phyloP scores from a whole-genome alignment of 2,329 filamentous ascomycete genomes.

The Aspergillus sp. region DNA sequence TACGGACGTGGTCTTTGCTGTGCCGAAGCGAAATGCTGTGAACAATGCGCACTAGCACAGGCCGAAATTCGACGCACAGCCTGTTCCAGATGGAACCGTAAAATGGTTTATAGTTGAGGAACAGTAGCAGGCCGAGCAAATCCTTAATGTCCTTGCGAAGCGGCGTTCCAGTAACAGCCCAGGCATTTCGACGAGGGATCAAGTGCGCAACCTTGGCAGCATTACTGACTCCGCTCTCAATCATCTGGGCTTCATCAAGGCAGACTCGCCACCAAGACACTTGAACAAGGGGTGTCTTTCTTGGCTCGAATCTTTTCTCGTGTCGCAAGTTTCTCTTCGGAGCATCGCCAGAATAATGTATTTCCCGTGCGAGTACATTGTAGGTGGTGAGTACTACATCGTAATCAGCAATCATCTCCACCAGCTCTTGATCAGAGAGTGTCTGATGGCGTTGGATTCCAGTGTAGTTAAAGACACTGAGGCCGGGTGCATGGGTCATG shows the following conservation, averaged over 20 bases:
- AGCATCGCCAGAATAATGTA: constrained; percentile 71
- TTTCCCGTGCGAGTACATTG: constrained; percentile 71
- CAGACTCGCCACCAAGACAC: constrained; percentile 85
- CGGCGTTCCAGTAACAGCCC: constrained; percentile 91
- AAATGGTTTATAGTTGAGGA: constrained; percentile 77
- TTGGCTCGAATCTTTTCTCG: constrained; percentile 63
- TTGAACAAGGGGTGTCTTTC: constrained; percentile 73
- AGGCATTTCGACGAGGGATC: constrained; percentile 81
- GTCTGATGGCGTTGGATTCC: constrained; percentile 48
- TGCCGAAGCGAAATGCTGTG: constrained; percentile 74
- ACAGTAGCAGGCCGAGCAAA: constrained; percentile 75
- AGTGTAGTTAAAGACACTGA: constrained; percentile 58
- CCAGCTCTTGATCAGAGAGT: constrained; percentile 39
- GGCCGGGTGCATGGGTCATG: constrained; percentile 54
- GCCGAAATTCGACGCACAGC: constrained; percentile 61
- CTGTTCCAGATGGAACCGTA: constrained; percentile 68
- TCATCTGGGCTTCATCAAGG: constrained; percentile 75
- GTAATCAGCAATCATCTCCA: constrained; percentile 47
- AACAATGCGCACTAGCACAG: constrained; percentile 69
- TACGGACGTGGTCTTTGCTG: constrained; percentile 75
- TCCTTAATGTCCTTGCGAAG: constrained; percentile 77
- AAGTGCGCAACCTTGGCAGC: constrained; percentile 76
- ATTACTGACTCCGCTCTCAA: constrained; percentile 82
- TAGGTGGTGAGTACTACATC: constrained; percentile 66
- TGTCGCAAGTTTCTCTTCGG: constrained; percentile 69